phyloP scores from a whole-genome alignment of 2,329 filamentous ascomycete genomes.

The Cladosporium sp. region DNA sequence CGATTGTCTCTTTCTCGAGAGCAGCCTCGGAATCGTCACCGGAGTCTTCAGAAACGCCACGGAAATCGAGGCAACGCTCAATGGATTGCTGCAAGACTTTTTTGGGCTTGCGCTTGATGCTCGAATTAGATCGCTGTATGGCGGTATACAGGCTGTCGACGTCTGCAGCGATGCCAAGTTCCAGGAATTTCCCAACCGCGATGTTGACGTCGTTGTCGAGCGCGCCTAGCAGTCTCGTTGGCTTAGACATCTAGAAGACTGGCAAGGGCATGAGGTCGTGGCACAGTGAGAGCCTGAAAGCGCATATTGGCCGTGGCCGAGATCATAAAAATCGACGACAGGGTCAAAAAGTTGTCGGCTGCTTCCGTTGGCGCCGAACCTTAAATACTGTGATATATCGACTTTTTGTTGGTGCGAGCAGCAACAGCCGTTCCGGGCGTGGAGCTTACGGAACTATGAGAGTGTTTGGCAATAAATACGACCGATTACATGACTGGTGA shows the following conservation, averaged over 20 bases:
- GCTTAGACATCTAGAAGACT: constrained; percentile 9
- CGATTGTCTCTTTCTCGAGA: constrained; percentile 43
- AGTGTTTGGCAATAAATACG: too few species aligned
- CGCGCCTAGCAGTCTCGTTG: constrained; percentile 16
- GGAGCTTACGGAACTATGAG: not conserved
- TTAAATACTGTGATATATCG: not conserved
- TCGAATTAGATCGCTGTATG: constrained; percentile 84
- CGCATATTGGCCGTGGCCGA: not conserved
- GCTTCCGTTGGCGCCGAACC: not conserved
- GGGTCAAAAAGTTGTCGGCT: not conserved
- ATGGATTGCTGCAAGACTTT: constrained; percentile 80
- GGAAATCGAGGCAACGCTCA: constrained; percentile 73
- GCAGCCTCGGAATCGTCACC: constrained; percentile 55
- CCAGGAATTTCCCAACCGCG: constrained; percentile 31
- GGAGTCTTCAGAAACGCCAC: constrained; percentile 64
- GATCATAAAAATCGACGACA: constrained; percentile 5
- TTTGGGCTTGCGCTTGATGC: constrained; percentile 78
- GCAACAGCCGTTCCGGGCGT: not conserved
- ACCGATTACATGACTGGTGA: not conserved
- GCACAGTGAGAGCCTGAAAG: not conserved
- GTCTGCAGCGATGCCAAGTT: constrained; percentile 29
- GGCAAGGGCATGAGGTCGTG: not conserved
- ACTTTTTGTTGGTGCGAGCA: not conserved
- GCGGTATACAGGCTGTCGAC: constrained; percentile 64
- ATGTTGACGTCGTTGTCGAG: constrained; percentile 59